These are phyloP conservation scores for Fusarium luffae DNA, from an alignment of 2,329 filamentous ascomycete species.

Conservation along the genomic window DNA sequence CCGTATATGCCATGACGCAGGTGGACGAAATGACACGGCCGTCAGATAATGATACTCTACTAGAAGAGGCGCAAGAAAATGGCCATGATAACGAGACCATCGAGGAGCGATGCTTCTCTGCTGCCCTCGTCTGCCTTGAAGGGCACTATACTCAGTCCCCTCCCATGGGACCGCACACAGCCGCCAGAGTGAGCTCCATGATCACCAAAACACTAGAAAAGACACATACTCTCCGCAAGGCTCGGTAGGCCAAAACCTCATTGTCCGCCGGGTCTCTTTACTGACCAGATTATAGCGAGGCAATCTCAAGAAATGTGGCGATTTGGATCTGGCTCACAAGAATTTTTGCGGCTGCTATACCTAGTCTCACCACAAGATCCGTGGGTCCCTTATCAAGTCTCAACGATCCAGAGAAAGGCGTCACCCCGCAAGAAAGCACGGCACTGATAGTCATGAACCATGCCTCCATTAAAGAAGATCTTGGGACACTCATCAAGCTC, in stretches of 20 bases:
- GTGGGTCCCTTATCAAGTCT: constrained; percentile 65
- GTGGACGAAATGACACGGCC: constrained; percentile 44
- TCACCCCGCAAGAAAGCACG: constrained; percentile 71
- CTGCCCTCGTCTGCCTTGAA: constrained; percentile 70
- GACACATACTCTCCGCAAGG: constrained; percentile 70
- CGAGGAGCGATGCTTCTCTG: constrained; percentile 72
- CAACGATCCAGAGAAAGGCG: constrained; percentile 65
- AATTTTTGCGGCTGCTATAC: constrained; percentile 70
- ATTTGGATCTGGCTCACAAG: constrained; percentile 74
- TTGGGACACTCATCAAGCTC: constrained; percentile 72
- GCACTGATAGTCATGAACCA: constrained; percentile 72
- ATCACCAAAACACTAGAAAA: constrained; percentile 71
- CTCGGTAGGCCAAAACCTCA: constrained; percentile 58
- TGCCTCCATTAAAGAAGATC: constrained; percentile 68
- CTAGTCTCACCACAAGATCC: constrained; percentile 68
- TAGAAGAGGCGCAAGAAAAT: constrained; percentile 31
- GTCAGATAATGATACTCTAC: constrained; percentile 39
- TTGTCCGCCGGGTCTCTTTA: not conserved
- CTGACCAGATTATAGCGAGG: constrained; percentile 59
- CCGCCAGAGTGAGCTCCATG: constrained; percentile 66
- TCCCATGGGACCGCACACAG: constrained; percentile 67
- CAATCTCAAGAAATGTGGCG: constrained; percentile 69
- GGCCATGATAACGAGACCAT: constrained; percentile 59
- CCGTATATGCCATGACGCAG: constrained; percentile 23
- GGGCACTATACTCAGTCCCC: constrained; percentile 68